A percentile compares a stretch with the other conserved stretches of the same genome.
Evolutionary conservation across 208 protist genomes (phyloP).

Genomic region (Wallacemonas collosoma): DNA sequence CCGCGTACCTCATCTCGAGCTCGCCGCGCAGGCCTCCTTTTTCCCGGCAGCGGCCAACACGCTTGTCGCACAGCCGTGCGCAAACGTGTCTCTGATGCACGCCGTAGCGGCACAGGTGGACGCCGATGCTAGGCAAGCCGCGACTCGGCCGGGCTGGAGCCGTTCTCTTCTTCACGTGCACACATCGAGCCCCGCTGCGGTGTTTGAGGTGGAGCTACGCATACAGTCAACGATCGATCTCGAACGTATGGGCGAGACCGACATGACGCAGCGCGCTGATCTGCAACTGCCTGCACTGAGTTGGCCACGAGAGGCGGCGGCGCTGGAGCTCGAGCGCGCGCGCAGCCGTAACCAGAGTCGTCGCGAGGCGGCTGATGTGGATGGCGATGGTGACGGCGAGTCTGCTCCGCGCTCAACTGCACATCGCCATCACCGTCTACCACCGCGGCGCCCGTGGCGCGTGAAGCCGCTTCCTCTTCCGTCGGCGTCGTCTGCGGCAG

Average conservation of each 20-base stretch:
- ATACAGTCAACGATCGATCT: conserved; percentile 15
- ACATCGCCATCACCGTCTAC: not conserved
- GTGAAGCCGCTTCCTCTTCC: not conserved
- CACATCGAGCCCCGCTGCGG: conserved; percentile 2
- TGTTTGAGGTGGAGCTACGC: conserved; percentile 18
- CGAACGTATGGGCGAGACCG: conserved; percentile 12
- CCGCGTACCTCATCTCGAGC: conserved; percentile 37
- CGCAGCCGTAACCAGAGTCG: not conserved
- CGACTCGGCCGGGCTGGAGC: not conserved
- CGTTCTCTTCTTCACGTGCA: not conserved
- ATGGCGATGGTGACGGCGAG: not conserved
- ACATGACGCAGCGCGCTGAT: conserved; percentile 8
- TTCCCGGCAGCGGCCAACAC: conserved; percentile 19
- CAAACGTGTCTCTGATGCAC: conserved; percentile 47
- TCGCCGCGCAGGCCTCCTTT: conserved; percentile 30
- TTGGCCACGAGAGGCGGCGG: conserved; percentile 13
- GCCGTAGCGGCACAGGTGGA: conserved; percentile 28
- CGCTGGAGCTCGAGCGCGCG: not conserved
- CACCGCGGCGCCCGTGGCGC: not conserved
- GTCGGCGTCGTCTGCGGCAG: too few species aligned
- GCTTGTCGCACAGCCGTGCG: conserved; percentile 31
- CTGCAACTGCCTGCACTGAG: conserved; percentile 7
- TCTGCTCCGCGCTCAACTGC: not conserved
- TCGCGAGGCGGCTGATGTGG: not conserved
- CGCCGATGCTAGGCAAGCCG: not conserved